Evolutionary conservation across 139 green algal genomes (phyloP).

Genomic region (Coelastrella sp.): DNA sequence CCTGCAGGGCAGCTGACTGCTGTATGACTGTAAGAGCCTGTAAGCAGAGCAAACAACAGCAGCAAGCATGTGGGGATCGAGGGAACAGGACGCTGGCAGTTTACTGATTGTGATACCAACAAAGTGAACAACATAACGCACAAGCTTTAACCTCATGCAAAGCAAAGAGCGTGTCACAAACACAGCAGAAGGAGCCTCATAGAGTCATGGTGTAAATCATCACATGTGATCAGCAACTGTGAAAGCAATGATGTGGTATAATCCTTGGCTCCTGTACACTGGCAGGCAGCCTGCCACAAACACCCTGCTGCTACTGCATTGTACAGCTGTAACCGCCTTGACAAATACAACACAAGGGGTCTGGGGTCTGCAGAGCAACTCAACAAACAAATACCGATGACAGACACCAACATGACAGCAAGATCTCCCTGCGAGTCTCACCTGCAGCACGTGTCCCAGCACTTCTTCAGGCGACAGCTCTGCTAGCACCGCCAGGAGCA

Average conservation of each 20-base stretch:
- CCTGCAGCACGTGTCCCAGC: conserved; percentile 75
- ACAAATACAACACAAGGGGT: too few relatives aligned
- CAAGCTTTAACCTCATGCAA: not conserved
- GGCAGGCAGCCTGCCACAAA: too few relatives aligned
- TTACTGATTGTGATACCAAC: too few relatives aligned
- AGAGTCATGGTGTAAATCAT: not conserved
- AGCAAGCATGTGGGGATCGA: too few relatives aligned
- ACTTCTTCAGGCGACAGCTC: conserved; percentile 54
- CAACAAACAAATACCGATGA: too few relatives aligned
- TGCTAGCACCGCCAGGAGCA: conserved; percentile 69
- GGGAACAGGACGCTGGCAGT: not conserved
- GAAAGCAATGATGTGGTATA: conserved; percentile 62
- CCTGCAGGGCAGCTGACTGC: conserved; percentile 51
- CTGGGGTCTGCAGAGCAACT: too few relatives aligned
- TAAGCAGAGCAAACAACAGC: not conserved
- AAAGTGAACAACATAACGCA: too few relatives aligned
- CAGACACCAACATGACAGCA: too few relatives aligned
- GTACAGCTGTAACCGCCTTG: too few relatives aligned
- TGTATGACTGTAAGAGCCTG: conserved; percentile 73
- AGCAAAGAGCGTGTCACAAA: too few relatives aligned
- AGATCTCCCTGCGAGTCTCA: too few relatives aligned
- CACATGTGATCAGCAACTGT: conserved; percentile 66
- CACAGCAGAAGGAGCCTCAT: conserved; percentile 48
- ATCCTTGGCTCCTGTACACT: conserved; percentile 60
- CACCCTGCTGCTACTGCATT: too few relatives aligned